Conservation (phyloP, 257 asterid genomes). For the Eustoma russellianum region DNA sequence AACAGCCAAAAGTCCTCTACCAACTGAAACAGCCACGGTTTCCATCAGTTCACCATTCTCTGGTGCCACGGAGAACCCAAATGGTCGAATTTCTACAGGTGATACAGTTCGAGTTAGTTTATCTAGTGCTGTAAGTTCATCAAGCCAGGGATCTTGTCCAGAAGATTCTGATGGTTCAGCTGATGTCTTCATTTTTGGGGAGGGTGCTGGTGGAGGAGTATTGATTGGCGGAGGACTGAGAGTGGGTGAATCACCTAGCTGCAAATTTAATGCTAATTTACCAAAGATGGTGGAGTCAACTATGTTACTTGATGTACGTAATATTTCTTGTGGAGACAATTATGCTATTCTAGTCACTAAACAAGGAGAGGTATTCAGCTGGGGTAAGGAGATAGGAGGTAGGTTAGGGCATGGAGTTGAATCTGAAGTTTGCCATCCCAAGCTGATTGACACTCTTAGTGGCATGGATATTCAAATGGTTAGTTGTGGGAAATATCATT, state of each 20-base stretch:
- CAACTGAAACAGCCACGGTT: constrained; percentile 22
- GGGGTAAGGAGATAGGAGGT: constrained; percentile 87
- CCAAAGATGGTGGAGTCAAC: constrained; percentile 74
- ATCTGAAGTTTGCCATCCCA: constrained; percentile 52
- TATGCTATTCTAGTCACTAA: constrained; percentile 71
- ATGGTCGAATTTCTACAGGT: constrained; percentile 41
- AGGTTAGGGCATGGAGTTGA: constrained; percentile 84
- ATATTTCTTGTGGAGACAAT: constrained; percentile 53
- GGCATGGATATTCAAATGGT: constrained; percentile 53
- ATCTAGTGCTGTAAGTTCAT: constrained; percentile 82
- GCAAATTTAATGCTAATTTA: constrained; percentile 33
- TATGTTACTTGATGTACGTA: constrained; percentile 57
- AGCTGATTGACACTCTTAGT: constrained; percentile 42
- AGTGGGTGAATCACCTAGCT: constrained; percentile 16
- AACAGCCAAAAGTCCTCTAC: constrained; percentile 21
- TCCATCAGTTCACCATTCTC: constrained; percentile 21
- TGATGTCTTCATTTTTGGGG: constrained; percentile 90
- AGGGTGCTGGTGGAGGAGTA: constrained; percentile 55
- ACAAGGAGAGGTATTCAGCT: constrained; percentile 77
- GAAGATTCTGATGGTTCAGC: constrained; percentile 76
- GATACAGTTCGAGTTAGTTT: constrained; percentile 68
- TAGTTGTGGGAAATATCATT: constrained; percentile 71
- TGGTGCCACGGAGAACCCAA: constrained; percentile 35
- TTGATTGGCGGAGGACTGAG: constrained; percentile 51
- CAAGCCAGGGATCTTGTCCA: constrained; percentile 76